Evolutionary conservation across 164 flowering plant genomes (phyloP), one percentile per base, ranked within the genome.

Genomic region (Dillenia suffruticosa): DNA sequence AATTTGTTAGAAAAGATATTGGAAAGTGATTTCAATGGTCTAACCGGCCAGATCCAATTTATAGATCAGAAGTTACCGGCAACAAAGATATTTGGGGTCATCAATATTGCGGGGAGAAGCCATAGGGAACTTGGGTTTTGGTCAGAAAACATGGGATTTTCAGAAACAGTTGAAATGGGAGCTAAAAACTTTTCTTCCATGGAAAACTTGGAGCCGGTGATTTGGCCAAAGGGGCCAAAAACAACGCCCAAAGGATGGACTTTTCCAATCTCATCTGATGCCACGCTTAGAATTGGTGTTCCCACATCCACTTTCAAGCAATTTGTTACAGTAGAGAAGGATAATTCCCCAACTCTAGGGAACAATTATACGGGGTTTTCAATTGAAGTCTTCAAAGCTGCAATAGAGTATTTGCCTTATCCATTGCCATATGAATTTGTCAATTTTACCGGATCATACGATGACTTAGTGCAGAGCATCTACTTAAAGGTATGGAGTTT

Each of bases 21-120:
- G 61, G 17, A 40, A 63, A 68, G 56, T 51, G 63, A 72, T 43
- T 78, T 74, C 51, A 44, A 1, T 9, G 81, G 78, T 13, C 65
- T 78, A 54, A 78, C 68, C 60, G 74, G 81, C 0, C 19, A 67
- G 43, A 61, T 78, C 43, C 53, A 54, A n/a, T 78, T 78, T 59
- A 48, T 49, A 12, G 46, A 8, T 1, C 70, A 74, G 11, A 14
- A 17, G 12, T 49, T 70, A 49, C 40, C 49, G 0, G 13, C 46
- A 0, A 7, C 10, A 56, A 54, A 56, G 2, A n/a, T 17, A 11
- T 57, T 75, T n/a, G 65, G 68, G 53, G 58, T 78, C 13, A 48
- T 71, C 9, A 78, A 78, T 47, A 55, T 75, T n/a, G 54, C 65
- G 17, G 77, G 75, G 11, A 75, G 67, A 58, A 63, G 66, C 26